phyloP scores from a whole-genome alignment of 2,329 filamentous ascomycete species.

The Stemphylium beticola region DNA sequence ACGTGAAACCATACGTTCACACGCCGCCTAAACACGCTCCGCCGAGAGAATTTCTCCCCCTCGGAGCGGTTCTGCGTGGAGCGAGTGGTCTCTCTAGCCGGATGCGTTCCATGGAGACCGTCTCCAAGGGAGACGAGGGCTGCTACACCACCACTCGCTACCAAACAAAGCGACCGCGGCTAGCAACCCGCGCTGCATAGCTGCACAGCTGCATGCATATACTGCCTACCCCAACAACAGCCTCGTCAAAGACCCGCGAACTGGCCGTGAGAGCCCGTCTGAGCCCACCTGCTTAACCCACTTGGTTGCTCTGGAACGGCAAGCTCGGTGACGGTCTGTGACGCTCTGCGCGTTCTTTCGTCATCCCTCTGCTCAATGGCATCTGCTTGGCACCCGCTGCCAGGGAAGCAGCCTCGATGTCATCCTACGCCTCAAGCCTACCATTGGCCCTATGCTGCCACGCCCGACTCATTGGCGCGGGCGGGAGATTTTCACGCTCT shows the following conservation, averaged over 20 bases:
- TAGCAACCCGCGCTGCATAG: not conserved
- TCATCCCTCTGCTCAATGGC: slow-evolving; percentile 35
- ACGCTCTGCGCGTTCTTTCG: slow-evolving; percentile 31
- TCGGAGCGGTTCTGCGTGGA: slow-evolving; percentile 11
- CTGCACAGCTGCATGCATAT: not conserved
- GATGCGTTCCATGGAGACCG: slow-evolving; percentile 31
- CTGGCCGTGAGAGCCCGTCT: not conserved
- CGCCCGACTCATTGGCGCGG: slow-evolving; percentile 34
- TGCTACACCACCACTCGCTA: slow-evolving; percentile 15
- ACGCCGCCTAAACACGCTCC: slow-evolving; percentile 32
- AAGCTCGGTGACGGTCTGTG: slow-evolving; percentile 9
- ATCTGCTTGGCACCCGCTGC: slow-evolving; percentile 31
- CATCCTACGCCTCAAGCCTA: slow-evolving; percentile 17
- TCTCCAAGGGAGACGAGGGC: slow-evolving; percentile 35
- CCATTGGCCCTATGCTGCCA: slow-evolving; percentile 33
- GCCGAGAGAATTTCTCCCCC: slow-evolving; percentile 18
- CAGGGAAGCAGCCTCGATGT: slow-evolving; percentile 38
- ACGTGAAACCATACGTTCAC: slow-evolving; percentile 35
- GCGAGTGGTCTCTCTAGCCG: slow-evolving; percentile 15
- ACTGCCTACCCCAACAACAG: slow-evolving; percentile 8
- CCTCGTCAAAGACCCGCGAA: slow-evolving; percentile 8
- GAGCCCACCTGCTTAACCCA: not conserved
- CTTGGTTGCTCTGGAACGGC: not conserved
- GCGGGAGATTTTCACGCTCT: slow-evolving; percentile 36
- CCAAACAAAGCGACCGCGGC: slow-evolving; percentile 8